A percentile compares a stretch with the other conserved stretches of the same genome.
Conservation (phyloP, 495 filamentous ascomycete genomes). For the Penicillium steckii region DNA sequence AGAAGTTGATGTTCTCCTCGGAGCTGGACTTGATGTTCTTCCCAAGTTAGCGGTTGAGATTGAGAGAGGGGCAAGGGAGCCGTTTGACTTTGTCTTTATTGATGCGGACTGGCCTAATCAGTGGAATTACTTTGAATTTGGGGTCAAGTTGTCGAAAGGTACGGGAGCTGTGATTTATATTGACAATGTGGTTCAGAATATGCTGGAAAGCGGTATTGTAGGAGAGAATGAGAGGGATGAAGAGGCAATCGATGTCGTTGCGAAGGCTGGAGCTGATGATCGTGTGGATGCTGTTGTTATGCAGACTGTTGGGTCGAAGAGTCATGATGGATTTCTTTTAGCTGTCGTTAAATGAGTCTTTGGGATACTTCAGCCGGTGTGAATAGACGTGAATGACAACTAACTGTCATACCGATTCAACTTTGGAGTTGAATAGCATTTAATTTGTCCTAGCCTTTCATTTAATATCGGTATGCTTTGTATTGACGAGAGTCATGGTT, state of each 20-base stretch:
- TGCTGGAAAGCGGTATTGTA: constrained; percentile 16
- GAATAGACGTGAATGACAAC: too few relatives aligned
- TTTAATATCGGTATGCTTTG: too few relatives aligned
- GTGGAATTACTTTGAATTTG: constrained; percentile 44
- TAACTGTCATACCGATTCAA: too few relatives aligned
- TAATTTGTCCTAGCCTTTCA: too few relatives aligned
- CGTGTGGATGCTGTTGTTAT: constrained; percentile 48
- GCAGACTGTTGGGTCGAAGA: constrained; percentile 52
- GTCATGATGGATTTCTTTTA: constrained; percentile 49
- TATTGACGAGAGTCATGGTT: too few relatives aligned
- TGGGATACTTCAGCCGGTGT: too few relatives aligned
- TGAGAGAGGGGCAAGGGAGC: constrained; percentile 16
- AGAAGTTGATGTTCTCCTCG: constrained; percentile 44
- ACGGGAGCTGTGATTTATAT: constrained; percentile 41
- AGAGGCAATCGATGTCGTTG: constrained; percentile 30
- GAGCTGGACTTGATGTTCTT: constrained; percentile 45
- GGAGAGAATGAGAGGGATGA: not conserved
- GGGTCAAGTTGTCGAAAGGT: constrained; percentile 31
- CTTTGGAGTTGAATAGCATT: too few relatives aligned
- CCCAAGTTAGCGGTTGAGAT: constrained; percentile 35
- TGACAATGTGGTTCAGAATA: constrained; percentile 46
- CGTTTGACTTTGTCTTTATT: constrained; percentile 52
- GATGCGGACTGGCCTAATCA: constrained; percentile 52
- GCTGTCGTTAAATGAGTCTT: constrained; percentile 26
- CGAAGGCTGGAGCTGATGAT: constrained; percentile 41